Percentiles rank a stretch among this genome's conserved stretches.
Conservation (phyloP, 1,139 yeast species). For the Candida buenavistaensis region DNA sequence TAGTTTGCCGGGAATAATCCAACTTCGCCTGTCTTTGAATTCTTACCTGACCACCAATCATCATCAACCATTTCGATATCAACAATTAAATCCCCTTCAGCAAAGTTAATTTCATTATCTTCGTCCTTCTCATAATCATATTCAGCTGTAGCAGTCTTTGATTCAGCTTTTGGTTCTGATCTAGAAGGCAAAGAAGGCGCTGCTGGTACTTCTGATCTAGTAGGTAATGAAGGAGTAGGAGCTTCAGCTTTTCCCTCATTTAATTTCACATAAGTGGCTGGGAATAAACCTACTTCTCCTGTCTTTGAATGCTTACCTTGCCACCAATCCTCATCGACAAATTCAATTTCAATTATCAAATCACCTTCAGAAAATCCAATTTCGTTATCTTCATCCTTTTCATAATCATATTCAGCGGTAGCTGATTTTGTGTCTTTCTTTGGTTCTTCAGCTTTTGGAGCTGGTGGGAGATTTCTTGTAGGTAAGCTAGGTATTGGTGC, state of each 20-base stretch:
- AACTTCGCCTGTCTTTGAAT: conserved; percentile 62
- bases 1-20: conserved; percentile 93
- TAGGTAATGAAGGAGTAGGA: conserved; percentile 2
- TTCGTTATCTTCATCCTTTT: conserved; percentile 75
- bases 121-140: conserved; percentile 74
- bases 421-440: too few species aligned
- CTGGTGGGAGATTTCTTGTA: too few species aligned
- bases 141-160: conserved; percentile 64
- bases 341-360: conserved; percentile 59
- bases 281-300: conserved; percentile 70
- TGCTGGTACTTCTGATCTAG: conserved; percentile 19
- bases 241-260: conserved; percentile 19
- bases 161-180: conserved; percentile 68
- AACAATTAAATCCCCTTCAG: conserved; percentile 77
- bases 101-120: conserved; percentile 81
- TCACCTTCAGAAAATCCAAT: conserved; percentile 68
- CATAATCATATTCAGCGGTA: conserved; percentile 65
- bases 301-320: conserved; percentile 61
- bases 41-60: conserved; percentile 94
- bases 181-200: conserved; percentile 21
- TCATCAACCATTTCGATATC: conserved; percentile 89
- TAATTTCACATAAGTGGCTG: conserved; percentile 64
- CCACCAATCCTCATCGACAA: conserved; percentile 85
- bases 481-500: too few species aligned
- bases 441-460: too few species aligned